Base-by-base conservation (phyloP, 305 asterid genomes). In the Stenogyne calaminthoides region DNA sequence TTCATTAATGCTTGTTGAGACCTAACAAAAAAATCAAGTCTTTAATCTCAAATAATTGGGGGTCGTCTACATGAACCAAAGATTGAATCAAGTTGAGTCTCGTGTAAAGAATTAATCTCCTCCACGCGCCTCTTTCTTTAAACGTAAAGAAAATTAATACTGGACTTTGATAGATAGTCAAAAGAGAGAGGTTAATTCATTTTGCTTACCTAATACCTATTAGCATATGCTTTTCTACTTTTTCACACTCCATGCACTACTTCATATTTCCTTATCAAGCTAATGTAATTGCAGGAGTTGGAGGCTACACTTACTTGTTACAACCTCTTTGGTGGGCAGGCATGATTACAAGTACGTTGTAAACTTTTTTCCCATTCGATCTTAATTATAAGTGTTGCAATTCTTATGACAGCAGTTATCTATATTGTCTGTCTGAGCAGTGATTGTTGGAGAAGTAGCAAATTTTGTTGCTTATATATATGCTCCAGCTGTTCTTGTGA, bases 271-370 rank as follows among this genome's bases (percentile, higher is more conserved):
- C 62, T 14, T 9, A 18, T n/a, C 19, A 9, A 51, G 67, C 52
- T 46, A 27, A 70, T 42, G 55, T 19, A 42, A 64, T 67, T 83
- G 70, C 80, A 90, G 97, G 97, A 67, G 83, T 60, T 75, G 95
- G 97, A 72, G 92, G 95, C 64, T 88, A 88, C 67, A 82, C 97
- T 46, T 90, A 90, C 87, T 80, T 90, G 55, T 77, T 81, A 25
- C 88, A 90, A 76, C 97, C 97, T 32, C 95, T 90, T 68, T 90
- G 97, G 95, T 90, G 97, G 97, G 86, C 87, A 4, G 97, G 97
- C 82, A 87, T 90, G 97, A 80, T 81, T 57, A 83, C 88, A 39
- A 90, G 96, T 90, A 70, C 81, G 95, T 84, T 46, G 32, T 40
- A 27, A 37, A 49, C 66, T 4, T 19, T 56, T 9, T 69, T 69